phyloP scores from a whole-genome alignment of 2,329 filamentous ascomycete genomes.

The Xylariaceae sp. region DNA sequence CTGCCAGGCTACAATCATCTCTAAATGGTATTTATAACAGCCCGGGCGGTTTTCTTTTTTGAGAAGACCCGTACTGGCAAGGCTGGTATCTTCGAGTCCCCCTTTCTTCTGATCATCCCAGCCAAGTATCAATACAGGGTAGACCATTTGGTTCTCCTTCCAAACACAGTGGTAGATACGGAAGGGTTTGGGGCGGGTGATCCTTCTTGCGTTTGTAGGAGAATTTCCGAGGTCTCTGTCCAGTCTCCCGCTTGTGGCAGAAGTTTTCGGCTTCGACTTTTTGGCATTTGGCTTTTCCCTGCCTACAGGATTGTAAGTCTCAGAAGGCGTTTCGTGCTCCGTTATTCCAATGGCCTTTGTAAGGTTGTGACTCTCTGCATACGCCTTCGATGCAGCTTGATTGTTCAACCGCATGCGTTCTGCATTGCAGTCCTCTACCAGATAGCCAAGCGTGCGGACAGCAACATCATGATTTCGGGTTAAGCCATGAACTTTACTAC shows the following conservation, averaged over 20 bases:
- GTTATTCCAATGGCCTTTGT: slow-evolving; percentile 10
- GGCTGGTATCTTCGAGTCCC: slow-evolving; percentile 22
- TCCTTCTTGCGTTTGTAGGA: neutral
- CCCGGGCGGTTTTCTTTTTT: slow-evolving; percentile 20
- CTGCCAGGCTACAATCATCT: slow-evolving; percentile 32
- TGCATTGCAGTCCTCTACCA: slow-evolving; percentile 29
- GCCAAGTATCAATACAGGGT: slow-evolving; percentile 34
- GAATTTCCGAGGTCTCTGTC: neutral
- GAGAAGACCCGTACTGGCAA: slow-evolving; percentile 28
- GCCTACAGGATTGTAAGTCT: neutral
- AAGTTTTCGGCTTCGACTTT: slow-evolving; percentile 1
- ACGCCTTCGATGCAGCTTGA: slow-evolving; percentile 22
- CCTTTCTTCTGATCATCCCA: slow-evolving; percentile 27
- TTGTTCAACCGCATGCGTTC: slow-evolving; percentile 31
- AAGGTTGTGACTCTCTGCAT: slow-evolving; percentile 28
- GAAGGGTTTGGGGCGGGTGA: slow-evolving; percentile 23
- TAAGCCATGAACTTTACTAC: slow-evolving; percentile 25
- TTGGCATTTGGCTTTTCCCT: neutral
- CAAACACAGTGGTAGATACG: slow-evolving; percentile 32
- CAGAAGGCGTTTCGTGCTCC: no score
- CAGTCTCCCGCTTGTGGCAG: slow-evolving; percentile 1
- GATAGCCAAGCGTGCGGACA: slow-evolving; percentile 29
- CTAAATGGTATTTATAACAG: slow-evolving; percentile 30
- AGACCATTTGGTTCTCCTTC: slow-evolving; percentile 22
- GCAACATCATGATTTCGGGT: slow-evolving; percentile 27